A percentile compares a stretch with the other conserved stretches of the same genome.
Evolutionary conservation across 345 rosid species (phyloP).

Genomic region (Lenwebbia sp.): DNA sequence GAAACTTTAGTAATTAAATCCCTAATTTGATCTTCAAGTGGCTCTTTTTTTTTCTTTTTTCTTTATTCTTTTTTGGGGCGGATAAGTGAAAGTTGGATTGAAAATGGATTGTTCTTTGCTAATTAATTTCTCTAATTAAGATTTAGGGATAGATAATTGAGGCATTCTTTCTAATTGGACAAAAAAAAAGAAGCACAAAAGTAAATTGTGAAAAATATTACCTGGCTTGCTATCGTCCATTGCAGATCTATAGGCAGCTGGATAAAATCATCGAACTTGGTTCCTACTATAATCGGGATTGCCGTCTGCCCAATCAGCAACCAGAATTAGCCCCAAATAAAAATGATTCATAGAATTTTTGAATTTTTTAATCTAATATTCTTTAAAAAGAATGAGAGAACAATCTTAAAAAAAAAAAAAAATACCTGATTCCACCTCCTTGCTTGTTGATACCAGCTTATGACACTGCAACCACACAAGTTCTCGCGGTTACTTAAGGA

Average conservation of each 20-base stretch:
- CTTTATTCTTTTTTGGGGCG: neutral
- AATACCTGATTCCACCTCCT: slow-evolving; percentile 72
- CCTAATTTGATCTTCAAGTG: neutral
- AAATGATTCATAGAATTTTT: neutral
- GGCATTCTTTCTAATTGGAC: neutral
- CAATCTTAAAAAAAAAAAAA: neutral
- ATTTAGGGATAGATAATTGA: neutral
- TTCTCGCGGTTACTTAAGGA: neutral
- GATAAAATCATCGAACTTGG: slow-evolving; percentile 92
- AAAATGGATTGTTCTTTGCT: neutral
- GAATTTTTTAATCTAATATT: neutral
- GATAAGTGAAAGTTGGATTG: too few relatives aligned
- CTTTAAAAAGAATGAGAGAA: too few relatives aligned
- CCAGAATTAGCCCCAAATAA: neutral
- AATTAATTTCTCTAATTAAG: neutral
- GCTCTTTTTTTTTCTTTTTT: neutral
- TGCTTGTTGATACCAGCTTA: slow-evolving; percentile 77
- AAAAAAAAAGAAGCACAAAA: neutral
- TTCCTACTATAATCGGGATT: slow-evolving; percentile 75
- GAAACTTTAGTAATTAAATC: neutral
- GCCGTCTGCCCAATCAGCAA: slow-evolving; percentile 43
- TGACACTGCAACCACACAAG: slow-evolving; percentile 33
- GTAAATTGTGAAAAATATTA: neutral
- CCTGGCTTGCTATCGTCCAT: slow-evolving; percentile 91
- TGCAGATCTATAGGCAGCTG: slow-evolving; percentile 86